phyloP scores from a whole-genome alignment of 1,139 yeast species.

The Schwanniomyces etchellsii region DNA sequence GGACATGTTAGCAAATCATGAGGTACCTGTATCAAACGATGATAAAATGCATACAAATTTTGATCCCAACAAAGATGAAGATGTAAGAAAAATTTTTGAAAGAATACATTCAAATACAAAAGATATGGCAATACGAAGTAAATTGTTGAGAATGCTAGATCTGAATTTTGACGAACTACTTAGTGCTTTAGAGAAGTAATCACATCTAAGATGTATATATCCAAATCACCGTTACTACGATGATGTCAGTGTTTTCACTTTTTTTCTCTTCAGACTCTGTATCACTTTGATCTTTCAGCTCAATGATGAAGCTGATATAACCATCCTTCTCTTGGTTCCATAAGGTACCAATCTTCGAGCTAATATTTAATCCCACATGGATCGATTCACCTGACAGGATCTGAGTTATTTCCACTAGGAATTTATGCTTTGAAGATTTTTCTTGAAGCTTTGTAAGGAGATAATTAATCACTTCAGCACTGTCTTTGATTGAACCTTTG shows the following conservation, averaged over 20 bases:
- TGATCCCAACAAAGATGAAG: conserved; percentile 22
- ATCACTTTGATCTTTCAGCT: conserved; percentile 2
- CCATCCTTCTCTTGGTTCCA: conserved; percentile 41
- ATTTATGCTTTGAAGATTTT: conserved; percentile 35
- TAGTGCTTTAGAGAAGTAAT: background rate
- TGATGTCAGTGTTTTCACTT: background rate
- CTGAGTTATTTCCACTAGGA: conserved; percentile 24
- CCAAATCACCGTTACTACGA: background rate
- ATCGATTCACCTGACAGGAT: conserved; percentile 11
- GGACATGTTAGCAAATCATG: background rate
- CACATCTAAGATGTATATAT: background rate
- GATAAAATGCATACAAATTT: conserved; percentile 9
- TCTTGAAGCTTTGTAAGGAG: conserved; percentile 16
- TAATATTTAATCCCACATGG: conserved; percentile 14
- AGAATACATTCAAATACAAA: conserved; percentile 8
- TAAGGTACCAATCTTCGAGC: conserved; percentile 27
- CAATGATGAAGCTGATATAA: conserved; percentile 18
- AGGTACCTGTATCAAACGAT: background rate
- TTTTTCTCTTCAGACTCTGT: background rate
- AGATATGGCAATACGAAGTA: conserved; percentile 11
- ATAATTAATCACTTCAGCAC: conserved; percentile 8
- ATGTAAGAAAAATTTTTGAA: conserved; percentile 15
- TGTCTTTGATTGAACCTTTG: conserved; percentile 4
- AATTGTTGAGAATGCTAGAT: background rate
- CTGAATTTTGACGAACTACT: background rate